Percentiles rank a stretch among this genome's conserved stretches.
These are phyloP conservation scores for Aspergillus carbonarius DNA, from an alignment of 2,329 filamentous ascomycete genomes.

Conservation along the genomic window DNA sequence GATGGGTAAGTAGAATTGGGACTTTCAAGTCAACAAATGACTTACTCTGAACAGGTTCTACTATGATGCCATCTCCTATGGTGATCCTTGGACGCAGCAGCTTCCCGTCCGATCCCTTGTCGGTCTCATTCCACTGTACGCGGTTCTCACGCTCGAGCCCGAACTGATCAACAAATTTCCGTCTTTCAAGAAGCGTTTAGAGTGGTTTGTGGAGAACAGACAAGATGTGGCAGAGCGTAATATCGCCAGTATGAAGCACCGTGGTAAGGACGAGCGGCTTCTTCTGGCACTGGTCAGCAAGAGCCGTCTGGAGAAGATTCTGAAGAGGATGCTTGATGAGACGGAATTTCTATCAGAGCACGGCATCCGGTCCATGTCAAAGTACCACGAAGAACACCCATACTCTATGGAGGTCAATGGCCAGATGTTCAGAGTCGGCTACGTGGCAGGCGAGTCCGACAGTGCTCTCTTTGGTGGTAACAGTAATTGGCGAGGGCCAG, in stretches of 20 bases:
- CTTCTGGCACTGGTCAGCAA: constrained; percentile 88
- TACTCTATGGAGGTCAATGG: constrained; percentile 96
- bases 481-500: constrained; percentile 95
- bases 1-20: constrained; percentile 56
- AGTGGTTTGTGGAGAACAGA: constrained; percentile 91
- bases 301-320: constrained; percentile 83
- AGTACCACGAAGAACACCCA: constrained; percentile 84
- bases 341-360: constrained; percentile 88
- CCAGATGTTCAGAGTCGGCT: constrained; percentile 81
- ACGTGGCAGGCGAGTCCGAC: constrained; percentile 94
- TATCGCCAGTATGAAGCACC: constrained; percentile 87
- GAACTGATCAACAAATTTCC: constrained; percentile 90
- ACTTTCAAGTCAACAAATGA: neutral
- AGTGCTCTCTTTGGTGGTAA: constrained; percentile 94
- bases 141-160: constrained; percentile 86
- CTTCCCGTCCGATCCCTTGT: constrained; percentile 89
- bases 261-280: constrained; percentile 86
- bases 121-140: constrained; percentile 89
- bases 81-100: constrained; percentile 88
- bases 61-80: constrained; percentile 97
- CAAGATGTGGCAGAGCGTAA: constrained; percentile 87
- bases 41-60: constrained; percentile 65
- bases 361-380: constrained; percentile 88
- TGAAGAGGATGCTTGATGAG: constrained; percentile 89
- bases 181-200: constrained; percentile 84